Percentiles rank a stretch among this genome's conserved stretches.
phyloP scores from a whole-genome alignment of 495 filamentous ascomycete species.

The Daldinia decipiens region DNA sequence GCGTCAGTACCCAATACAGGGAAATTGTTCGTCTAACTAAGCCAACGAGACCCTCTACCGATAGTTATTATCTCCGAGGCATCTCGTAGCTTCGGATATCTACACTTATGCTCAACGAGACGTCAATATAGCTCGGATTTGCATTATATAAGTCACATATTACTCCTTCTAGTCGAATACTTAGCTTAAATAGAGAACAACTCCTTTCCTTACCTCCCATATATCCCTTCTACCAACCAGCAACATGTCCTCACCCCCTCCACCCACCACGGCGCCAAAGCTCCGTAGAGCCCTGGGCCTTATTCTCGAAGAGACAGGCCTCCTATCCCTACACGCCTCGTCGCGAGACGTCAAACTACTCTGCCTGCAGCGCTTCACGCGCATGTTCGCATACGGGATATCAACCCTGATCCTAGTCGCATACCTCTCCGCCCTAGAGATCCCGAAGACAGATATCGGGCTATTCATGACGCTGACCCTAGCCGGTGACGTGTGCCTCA shows the following conservation, averaged over 20 bases:
- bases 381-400: slow-evolving; percentile 58
- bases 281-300: slow-evolving; percentile 4
- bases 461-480: slow-evolving; percentile 91
- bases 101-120: background rate
- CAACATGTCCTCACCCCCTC: slow-evolving; percentile 1
- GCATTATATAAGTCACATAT: background rate
- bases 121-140: background rate
- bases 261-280: background rate
- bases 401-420: slow-evolving; percentile 55
- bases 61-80: slow-evolving; percentile 7
- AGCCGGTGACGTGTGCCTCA: slow-evolving; percentile 79
- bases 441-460: slow-evolving; percentile 75
- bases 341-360: slow-evolving; percentile 76
- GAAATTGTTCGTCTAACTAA: background rate
- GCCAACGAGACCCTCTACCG: background rate
- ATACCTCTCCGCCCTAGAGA: slow-evolving; percentile 67
- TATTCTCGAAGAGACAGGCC: slow-evolving; percentile 40
- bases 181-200: background rate
- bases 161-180: background rate
- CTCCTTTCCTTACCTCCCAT: background rate
- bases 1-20: background rate
- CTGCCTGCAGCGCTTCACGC: slow-evolving; percentile 75
- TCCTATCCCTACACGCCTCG: slow-evolving; percentile 60
- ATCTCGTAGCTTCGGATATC: slow-evolving; percentile 1
- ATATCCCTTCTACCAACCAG: background rate